Conservation (phyloP, 495 filamentous ascomycete species). For the Neurospora sp. region DNA sequence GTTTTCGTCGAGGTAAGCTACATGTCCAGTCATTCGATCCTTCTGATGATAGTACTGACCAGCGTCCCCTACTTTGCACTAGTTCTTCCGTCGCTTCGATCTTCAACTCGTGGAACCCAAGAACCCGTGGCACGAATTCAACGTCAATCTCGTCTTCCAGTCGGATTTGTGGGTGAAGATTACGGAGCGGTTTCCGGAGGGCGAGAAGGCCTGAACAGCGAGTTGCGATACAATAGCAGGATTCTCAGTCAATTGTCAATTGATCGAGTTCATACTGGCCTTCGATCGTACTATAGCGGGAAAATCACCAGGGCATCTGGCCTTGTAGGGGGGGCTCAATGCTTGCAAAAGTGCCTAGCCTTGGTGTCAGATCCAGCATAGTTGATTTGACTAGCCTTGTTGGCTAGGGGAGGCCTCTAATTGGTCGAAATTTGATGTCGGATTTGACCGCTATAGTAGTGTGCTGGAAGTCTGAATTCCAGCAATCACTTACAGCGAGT, state of each 20-base stretch:
- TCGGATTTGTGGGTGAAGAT: neutral
- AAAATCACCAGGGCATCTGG: too few relatives aligned
- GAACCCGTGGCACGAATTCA: slow-evolving; percentile 20
- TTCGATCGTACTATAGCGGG: too few relatives aligned
- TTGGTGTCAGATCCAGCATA: neutral
- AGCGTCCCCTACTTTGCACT: neutral
- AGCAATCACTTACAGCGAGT: neutral
- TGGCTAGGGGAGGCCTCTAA: neutral
- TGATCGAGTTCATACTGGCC: too few relatives aligned
- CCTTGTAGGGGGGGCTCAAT: too few relatives aligned
- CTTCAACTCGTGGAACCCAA: slow-evolving; percentile 33
- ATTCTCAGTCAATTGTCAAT: neutral
- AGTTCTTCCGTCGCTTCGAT: slow-evolving; percentile 32
- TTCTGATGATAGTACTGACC: neutral
- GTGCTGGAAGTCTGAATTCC: neutral
- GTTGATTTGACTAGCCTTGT: neutral
- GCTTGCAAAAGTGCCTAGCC: too few relatives aligned
- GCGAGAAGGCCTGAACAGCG: neutral
- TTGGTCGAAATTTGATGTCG: neutral
- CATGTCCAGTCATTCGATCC: neutral
- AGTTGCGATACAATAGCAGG: neutral
- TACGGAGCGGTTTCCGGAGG: neutral
- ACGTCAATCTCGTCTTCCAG: neutral
- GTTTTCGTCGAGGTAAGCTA: slow-evolving; percentile 37
- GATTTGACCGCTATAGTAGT: neutral